A percentile compares a stretch with the other conserved stretches of the same genome.
Evolutionary conservation across 805 yeast genomes (phyloP).

Genomic region (Yarrowia sp.): DNA sequence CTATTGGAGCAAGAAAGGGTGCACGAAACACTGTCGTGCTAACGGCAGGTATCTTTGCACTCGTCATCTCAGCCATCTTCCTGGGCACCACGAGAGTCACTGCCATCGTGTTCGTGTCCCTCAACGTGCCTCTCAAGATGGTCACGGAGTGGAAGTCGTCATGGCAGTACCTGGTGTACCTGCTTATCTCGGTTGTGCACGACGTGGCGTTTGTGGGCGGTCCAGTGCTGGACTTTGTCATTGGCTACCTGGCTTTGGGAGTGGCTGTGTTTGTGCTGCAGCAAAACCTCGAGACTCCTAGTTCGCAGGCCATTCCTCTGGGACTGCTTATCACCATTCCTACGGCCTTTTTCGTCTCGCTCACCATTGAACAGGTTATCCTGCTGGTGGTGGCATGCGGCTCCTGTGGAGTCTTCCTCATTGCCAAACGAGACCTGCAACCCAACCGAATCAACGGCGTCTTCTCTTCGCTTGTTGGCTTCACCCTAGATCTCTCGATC

Average conservation of each 20-base stretch:
- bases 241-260: constrained; percentile 30
- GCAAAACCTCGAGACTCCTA: constrained; percentile 14
- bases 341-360: constrained; percentile 26
- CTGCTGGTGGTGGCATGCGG: constrained; percentile 35
- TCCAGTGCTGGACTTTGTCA: background rate
- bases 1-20: constrained; percentile 8
- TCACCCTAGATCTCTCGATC: constrained; percentile 30
- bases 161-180: constrained; percentile 25
- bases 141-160: constrained; percentile 22
- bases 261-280: constrained; percentile 27
- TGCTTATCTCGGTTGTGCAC: constrained; percentile 26
- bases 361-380: constrained; percentile 28
- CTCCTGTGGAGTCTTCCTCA: constrained; percentile 37
- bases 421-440: constrained; percentile 35
- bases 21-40: constrained; percentile 30
- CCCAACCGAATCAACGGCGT: constrained; percentile 35
- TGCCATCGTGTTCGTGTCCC: constrained; percentile 30
- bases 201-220: constrained; percentile 28
- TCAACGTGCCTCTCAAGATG: constrained; percentile 30
- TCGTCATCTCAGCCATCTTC: constrained; percentile 31
- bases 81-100: constrained; percentile 33
- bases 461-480: constrained; percentile 30
- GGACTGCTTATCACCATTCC: constrained; percentile 29
- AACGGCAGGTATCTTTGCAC: constrained; percentile 29
- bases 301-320: constrained; percentile 17